Evolutionary conservation across 2,329 filamentous ascomycete genomes (phyloP), one percentile per base, ranked within the genome.

Genomic region (Lizonia empirigonia): DNA sequence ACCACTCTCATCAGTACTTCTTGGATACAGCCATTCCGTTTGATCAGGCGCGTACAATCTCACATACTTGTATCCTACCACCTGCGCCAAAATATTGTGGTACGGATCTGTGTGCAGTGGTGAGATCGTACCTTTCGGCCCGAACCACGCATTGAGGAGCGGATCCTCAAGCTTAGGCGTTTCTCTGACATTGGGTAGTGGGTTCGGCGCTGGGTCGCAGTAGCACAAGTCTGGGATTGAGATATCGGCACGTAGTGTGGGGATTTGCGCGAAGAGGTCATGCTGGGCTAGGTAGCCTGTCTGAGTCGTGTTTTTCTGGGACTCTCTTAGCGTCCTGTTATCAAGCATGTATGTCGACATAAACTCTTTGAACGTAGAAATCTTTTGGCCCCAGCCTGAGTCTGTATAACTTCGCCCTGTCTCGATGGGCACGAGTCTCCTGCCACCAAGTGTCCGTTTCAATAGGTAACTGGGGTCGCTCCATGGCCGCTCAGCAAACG

Each of bases 31-130:
- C 3, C 71, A 76, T 2, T 69, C 60, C 4, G 82, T 85, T 19
- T 69, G 50, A 35, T 86, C 80, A 0, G 93, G 92, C 1, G 87
- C 80, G 70, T 97, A 97, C 2, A 97, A 78, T 1, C 94, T 82
- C n/a, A 97, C 77, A 71, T 97, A 97, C 74, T 99, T 99, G 50
- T 83, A 80, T 0, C 94, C 94, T 0, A 96, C 89, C 0, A 95
- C 89, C 72, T 97, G 94, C 19, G 87, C 87, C 4, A 97, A 82
- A 38, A 97, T 84, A 67, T 97, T 97, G 69, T 97, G 90, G 71
- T 97, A 95, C 1, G 89, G 90, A 66, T 97, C 94, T 1, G 91
- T 95, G 72, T 99, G 94, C 1, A 97, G 78, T 1, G 94, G 94
- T 1, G 91, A 96, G 57, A 96, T 92, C 0, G 94, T 97, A 40